These are phyloP conservation scores for Zygosaccharomyces sapae DNA, from an alignment of 1,139 yeast species.

Conservation along the genomic window DNA sequence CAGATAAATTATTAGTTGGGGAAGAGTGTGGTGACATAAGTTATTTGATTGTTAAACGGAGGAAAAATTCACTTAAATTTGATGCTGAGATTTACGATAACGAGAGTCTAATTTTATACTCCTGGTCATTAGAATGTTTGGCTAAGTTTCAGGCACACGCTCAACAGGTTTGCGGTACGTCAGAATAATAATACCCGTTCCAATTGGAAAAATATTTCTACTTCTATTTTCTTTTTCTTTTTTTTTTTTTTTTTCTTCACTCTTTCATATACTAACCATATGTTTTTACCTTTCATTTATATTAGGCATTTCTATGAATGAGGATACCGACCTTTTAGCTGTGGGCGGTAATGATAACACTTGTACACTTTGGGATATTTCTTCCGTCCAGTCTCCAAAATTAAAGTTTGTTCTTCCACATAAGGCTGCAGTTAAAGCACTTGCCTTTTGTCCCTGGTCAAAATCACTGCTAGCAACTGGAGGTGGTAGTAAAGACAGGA, in stretches of 20 bases:
- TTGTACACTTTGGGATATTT: conserved; percentile 64
- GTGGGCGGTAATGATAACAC: conserved; percentile 73
- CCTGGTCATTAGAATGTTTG: conserved; percentile 21
- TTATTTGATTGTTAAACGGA: conserved; percentile 38
- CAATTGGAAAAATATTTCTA: not conserved
- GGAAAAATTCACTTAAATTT: conserved; percentile 7
- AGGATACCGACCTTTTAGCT: conserved; percentile 49
- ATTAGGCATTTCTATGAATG: conserved; percentile 52
- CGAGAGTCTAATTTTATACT: not conserved
- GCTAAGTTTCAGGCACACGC: conserved; percentile 47
- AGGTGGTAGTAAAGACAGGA: conserved; percentile 74
- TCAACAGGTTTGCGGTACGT: conserved; percentile 66
- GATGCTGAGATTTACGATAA: not conserved
- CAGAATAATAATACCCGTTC: conserved; percentile 5
- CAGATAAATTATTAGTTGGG: conserved; percentile 51
- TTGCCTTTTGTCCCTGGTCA: conserved; percentile 79
- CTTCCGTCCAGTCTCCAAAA: conserved; percentile 41
- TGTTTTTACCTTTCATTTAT: conserved; percentile 1
- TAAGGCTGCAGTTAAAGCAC: conserved; percentile 76
- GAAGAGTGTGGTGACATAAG: conserved; percentile 64
- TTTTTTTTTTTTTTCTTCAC: not conserved
- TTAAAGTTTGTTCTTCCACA: conserved; percentile 51
- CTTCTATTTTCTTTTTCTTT: not conserved
- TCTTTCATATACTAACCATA: too few relatives aligned
- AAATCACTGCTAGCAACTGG: conserved; percentile 72